Percentiles rank a stretch among this genome's conserved stretches.
phyloP scores from a whole-genome alignment of 2,329 filamentous ascomycete genomes.

The Colletotrichum horii region DNA sequence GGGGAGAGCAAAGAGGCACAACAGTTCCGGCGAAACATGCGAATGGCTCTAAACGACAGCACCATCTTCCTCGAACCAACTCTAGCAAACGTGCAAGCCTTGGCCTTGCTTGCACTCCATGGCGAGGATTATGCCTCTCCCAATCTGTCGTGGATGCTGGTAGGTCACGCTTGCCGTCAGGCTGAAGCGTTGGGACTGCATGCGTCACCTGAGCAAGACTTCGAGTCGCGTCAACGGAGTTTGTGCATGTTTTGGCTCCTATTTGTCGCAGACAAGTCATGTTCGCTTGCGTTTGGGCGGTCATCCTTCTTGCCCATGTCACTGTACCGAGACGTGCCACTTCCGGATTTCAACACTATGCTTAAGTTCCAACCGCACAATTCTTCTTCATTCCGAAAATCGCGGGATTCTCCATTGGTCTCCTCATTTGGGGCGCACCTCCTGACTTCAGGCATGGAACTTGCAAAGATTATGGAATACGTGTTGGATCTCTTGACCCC shows the following conservation, averaged over 20 bases:
- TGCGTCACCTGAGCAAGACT: background rate
- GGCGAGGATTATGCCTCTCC: conserved; percentile 2
- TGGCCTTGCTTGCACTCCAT: background rate
- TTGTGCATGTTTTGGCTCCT: background rate
- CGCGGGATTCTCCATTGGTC: background rate
- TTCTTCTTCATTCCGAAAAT: background rate
- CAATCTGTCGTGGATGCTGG: background rate
- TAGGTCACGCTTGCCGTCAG: conserved; percentile 1
- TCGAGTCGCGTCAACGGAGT: background rate
- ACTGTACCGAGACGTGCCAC: background rate
- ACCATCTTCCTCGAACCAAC: background rate
- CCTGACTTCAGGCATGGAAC: background rate
- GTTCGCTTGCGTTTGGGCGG: background rate
- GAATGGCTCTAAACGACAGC: background rate
- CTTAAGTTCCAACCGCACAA: background rate
- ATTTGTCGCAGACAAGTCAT: background rate
- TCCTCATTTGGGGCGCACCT: background rate
- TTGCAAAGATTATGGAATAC: background rate
- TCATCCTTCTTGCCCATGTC: background rate
- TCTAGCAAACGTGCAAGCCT: background rate
- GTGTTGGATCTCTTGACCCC: background rate
- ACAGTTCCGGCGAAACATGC: background rate
- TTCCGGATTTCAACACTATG: background rate
- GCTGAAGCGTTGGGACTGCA: background rate
- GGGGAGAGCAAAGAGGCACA: background rate